Base-by-base conservation (phyloP, 306 rosid species). In the Argentina anserina region DNA sequence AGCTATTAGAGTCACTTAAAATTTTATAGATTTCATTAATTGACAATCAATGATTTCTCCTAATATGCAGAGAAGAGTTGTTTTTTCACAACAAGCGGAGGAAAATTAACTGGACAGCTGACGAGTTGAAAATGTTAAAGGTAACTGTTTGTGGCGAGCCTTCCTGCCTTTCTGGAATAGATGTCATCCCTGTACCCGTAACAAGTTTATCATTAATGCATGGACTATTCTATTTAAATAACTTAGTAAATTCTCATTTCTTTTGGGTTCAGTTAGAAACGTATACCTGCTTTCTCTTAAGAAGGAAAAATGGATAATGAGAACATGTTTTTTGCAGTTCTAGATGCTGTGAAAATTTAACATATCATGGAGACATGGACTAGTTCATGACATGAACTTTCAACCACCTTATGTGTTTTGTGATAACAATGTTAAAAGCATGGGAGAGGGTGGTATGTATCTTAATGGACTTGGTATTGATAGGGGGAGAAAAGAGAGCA, bases 41-140 rank as follows among this genome's bases (percentile, higher is more conserved):
- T 73, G 37, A 69, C 21, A 59, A 21, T 12, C 4, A 20, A 9
- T 49, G 33, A 49, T n/a, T 34, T 55, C 41, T 36, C 18, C 47
- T 61, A 31, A 20, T 65, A 45, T 76, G 86, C 86, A 83, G 90
- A 42, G 68, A 42, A 61, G 71, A 46, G 9, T 18, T 69, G 74
- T 28, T n/a, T 40, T 13, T 50, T 62, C 67, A 69, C 4, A 11
- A 23, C 47, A 83, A 67, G 81, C 76, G 87, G 11, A 76, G 21
- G 83, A 81, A 79, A 79, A 7, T 61, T n/a, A 9, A 9, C 4
- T 86, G 90, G 90, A 79, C 82, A 20, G 46, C 36, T 31, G 86
- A 86, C 58, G 90, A 86, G 81, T 80, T 83, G 75, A 61, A 83
- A 17, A 79, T 56, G 83, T 65, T 86, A 70, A 81, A 62, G 90